phyloP scores from a whole-genome alignment of 2,329 filamentous ascomycete genomes.

The Calonectria pauciramosa region DNA sequence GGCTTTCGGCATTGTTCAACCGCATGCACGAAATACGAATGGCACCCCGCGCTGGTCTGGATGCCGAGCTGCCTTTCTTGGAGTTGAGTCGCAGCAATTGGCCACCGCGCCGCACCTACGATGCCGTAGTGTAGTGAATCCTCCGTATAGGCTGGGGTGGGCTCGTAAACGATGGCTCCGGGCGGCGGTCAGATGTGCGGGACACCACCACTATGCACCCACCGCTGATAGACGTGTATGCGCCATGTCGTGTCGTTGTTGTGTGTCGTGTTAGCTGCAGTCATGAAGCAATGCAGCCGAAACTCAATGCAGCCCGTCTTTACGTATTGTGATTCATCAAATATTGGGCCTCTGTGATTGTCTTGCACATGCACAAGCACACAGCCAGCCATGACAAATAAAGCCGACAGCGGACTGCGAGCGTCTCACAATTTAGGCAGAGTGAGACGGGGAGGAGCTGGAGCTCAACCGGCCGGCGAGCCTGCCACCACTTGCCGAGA shows the following conservation, averaged over 20 bases:
- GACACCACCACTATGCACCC: constrained; percentile 15
- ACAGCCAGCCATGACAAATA: background rate
- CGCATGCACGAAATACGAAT: constrained; percentile 25
- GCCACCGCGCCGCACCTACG: constrained; percentile 10
- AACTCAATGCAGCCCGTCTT: constrained; percentile 11
- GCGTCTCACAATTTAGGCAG: constrained; percentile 13
- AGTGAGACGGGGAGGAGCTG: constrained; percentile 13
- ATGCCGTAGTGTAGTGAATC: background rate
- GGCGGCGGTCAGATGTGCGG: constrained; percentile 13
- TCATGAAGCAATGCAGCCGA: constrained; percentile 14
- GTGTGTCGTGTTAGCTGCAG: constrained; percentile 24
- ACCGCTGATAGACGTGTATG: constrained; percentile 14
- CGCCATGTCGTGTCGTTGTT: constrained; percentile 20
- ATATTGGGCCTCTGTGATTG: background rate
- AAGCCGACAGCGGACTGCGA: background rate
- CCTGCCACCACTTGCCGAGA: background rate
- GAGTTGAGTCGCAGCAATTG: constrained; percentile 13
- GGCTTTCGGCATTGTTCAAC: background rate
- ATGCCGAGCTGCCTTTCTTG: constrained; percentile 18
- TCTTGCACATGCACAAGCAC: constrained; percentile 21
- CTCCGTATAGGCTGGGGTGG: constrained; percentile 21
- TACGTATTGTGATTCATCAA: constrained; percentile 6
- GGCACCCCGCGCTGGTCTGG: constrained; percentile 8
- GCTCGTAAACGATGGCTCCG: constrained; percentile 12
- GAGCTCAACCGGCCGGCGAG: background rate